A percentile compares a stretch with the other conserved stretches of the same genome.
Evolutionary conservation across 2,329 filamentous ascomycete genomes (phyloP).

Genomic region (Exophiala aquamarina): DNA sequence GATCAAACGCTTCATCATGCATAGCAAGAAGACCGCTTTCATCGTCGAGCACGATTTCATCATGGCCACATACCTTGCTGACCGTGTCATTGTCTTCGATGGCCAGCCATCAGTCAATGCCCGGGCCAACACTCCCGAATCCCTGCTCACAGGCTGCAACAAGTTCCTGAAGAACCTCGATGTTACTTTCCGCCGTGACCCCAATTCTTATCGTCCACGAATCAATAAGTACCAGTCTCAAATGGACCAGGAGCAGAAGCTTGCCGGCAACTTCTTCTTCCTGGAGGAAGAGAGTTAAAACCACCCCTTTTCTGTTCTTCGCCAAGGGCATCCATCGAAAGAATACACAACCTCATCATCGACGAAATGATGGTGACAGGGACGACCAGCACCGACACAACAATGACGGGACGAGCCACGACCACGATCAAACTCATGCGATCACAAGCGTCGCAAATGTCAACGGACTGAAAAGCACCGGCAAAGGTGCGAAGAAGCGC

Average conservation of each 20-base stretch:
- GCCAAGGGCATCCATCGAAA: constrained; percentile 41
- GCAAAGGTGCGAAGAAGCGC: constrained; percentile 38
- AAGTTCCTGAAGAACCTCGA: constrained; percentile 93
- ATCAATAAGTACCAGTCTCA: constrained; percentile 98
- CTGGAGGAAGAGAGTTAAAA: constrained; percentile 80
- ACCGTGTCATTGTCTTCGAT: constrained; percentile 98
- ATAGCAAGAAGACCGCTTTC: constrained; percentile 99
- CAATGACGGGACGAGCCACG: constrained; percentile 33
- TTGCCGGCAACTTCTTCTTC: constrained; percentile 96
- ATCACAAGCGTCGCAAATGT: constrained; percentile 31
- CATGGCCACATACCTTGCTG: constrained; percentile 81
- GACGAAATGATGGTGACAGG: constrained; percentile 17
- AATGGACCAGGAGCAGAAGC: constrained; percentile 96
- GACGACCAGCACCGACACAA: constrained; percentile 26
- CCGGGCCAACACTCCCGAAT: constrained; percentile 86
- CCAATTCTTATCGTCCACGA: constrained; percentile 90
- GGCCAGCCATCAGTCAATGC: constrained; percentile 86
- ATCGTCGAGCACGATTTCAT: constrained; percentile 99
- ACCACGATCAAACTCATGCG: constrained; percentile 37
- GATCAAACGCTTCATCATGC: constrained; percentile 99
- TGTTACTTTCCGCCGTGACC: constrained; percentile 97
- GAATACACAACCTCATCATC: constrained; percentile 11
- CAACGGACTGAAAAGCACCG: constrained; percentile 42
- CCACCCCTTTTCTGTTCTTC: constrained; percentile 53
- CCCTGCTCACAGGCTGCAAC: constrained; percentile 93